These are phyloP conservation scores for Wallacemonas sp. DNA, from an alignment of 208 protist species.

Conservation along the genomic window DNA sequence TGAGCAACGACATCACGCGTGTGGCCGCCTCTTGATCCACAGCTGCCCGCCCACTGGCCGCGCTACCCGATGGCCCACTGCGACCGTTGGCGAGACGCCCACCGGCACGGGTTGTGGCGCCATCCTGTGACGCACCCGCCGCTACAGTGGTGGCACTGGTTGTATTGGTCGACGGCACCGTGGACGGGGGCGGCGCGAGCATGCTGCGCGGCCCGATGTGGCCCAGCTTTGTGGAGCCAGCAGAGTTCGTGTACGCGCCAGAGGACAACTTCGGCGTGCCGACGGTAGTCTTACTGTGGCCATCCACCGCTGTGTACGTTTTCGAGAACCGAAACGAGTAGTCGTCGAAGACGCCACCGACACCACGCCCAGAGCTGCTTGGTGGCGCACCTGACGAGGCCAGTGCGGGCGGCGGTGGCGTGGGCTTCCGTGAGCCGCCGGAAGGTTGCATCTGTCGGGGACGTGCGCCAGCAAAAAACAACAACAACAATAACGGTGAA, in stretches of 20 bases:
- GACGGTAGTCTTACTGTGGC: no score
- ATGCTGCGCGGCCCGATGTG: conserved; percentile 1
- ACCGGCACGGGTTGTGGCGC: no score
- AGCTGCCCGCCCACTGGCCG: background rate
- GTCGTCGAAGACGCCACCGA: conserved; percentile 21
- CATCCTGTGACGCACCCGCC: no score
- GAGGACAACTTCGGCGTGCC: no score
- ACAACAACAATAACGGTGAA: background rate
- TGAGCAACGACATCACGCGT: background rate
- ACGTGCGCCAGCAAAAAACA: background rate
- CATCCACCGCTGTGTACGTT: conserved; percentile 25
- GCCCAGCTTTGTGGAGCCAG: no score
- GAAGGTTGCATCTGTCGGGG: background rate
- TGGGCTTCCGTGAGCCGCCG: background rate
- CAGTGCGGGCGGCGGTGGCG: conserved; percentile 1
- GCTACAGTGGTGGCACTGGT: no score
- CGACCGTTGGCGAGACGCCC: no score
- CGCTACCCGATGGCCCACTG: background rate
- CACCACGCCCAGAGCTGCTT: background rate
- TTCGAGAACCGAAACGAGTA: conserved; percentile 28
- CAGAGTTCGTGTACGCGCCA: no score
- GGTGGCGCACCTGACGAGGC: background rate
- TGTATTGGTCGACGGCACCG: background rate
- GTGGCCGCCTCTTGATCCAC: background rate
- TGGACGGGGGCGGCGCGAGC: background rate